Conservation (phyloP, 495 filamentous ascomycete species). For the Penicillium chermesinum region DNA sequence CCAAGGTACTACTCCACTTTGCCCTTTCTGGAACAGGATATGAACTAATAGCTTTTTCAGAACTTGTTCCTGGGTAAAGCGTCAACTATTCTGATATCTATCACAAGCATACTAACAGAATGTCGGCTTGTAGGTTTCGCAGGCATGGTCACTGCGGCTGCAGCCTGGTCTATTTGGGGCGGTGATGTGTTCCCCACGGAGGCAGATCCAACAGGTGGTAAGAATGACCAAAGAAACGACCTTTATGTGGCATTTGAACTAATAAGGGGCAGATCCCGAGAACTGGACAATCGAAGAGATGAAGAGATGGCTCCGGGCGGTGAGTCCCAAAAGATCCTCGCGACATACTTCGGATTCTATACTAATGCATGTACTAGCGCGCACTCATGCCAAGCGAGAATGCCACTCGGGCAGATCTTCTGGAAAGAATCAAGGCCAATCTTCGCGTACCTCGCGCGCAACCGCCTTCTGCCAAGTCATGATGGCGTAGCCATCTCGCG, state of each 20-base stretch:
- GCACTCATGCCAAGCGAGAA: constrained; percentile 61
- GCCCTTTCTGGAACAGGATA: background rate
- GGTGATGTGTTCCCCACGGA: constrained; percentile 69
- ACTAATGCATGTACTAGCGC: constrained; percentile 47
- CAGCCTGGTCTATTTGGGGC: constrained; percentile 80
- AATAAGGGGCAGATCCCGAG: constrained; percentile 48
- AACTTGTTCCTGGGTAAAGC: constrained; percentile 54
- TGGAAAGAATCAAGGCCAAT: constrained; percentile 78
- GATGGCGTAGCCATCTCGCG: constrained; percentile 1
- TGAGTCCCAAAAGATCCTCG: constrained; percentile 38
- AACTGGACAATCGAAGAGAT: constrained; percentile 70
- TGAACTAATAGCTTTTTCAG: constrained; percentile 25
- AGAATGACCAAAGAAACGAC: constrained; percentile 4
- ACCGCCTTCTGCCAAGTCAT: constrained; percentile 6
- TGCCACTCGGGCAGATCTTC: constrained; percentile 67
- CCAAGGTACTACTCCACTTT: constrained; percentile 52
- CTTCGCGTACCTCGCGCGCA: constrained; percentile 47
- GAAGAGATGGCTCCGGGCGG: constrained; percentile 67
- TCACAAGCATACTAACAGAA: constrained; percentile 3
- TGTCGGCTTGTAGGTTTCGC: constrained; percentile 51
- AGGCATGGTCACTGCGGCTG: constrained; percentile 76
- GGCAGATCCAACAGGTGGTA: constrained; percentile 71
- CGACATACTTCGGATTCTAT: background rate
- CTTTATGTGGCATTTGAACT: constrained; percentile 6
- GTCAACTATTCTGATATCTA: background rate